Conservation (phyloP, 139 green algal species). For the Chlamydomonas eustigma region DNA sequence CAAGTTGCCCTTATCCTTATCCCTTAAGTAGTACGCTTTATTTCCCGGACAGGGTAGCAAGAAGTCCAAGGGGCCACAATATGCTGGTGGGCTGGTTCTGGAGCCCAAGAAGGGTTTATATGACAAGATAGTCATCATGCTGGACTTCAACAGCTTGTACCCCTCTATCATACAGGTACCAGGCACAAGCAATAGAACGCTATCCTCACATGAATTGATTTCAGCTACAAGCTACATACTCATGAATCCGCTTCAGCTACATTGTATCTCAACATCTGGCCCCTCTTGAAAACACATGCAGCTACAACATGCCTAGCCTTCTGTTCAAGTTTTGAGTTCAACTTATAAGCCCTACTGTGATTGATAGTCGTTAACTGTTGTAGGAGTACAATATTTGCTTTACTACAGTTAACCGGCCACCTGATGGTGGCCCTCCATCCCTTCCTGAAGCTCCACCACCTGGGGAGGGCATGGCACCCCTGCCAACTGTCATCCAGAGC, state of each 20-base stretch:
- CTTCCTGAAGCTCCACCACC: conserved; percentile 21
- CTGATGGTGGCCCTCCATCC: conserved; percentile 41
- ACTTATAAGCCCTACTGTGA: not conserved
- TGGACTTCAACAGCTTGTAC: conserved; percentile 99
- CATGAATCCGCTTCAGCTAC: too few species aligned
- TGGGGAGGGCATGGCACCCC: conserved; percentile 49
- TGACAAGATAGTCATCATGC: conserved; percentile 92
- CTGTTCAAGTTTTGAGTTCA: not conserved
- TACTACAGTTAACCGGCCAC: conserved; percentile 83
- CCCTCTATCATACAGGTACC: conserved; percentile 97
- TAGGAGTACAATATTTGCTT: conserved; percentile 99
- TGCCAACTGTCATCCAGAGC: conserved; percentile 63
- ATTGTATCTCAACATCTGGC: too few species aligned
- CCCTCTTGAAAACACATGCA: too few species aligned
- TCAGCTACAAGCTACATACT: too few species aligned
- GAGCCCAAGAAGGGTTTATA: conserved; percentile 99
- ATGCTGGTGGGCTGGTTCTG: conserved; percentile 86
- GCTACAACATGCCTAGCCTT: too few species aligned
- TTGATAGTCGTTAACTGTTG: not conserved
- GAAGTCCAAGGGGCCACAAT: conserved; percentile 51
- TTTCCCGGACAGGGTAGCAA: not conserved
- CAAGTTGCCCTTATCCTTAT: too few species aligned
- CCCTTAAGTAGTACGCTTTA: too few species aligned
- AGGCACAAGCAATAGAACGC: too few species aligned
- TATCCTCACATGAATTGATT: not conserved